phyloP scores from a whole-genome alignment of 2,329 filamentous ascomycete species.

The Sarocladium brachiariae region DNA sequence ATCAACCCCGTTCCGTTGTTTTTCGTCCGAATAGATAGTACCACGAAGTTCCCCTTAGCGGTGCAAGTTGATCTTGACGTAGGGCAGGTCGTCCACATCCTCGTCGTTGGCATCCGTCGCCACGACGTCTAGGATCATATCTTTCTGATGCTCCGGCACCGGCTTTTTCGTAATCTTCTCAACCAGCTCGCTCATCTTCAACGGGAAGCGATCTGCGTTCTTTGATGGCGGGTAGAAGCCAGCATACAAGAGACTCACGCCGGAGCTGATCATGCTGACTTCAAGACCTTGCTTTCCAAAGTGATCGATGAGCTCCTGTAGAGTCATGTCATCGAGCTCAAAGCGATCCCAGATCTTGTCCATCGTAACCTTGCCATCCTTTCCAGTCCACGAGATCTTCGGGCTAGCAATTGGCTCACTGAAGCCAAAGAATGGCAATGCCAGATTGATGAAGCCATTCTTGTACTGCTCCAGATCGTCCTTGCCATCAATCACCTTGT shows the following conservation, averaged over 20 bases:
- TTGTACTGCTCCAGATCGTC: conserved; percentile 97
- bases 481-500: conserved; percentile 96
- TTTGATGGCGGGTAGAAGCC: conserved; percentile 77
- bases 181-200: conserved; percentile 85
- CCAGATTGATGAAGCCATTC: conserved; percentile 96
- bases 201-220: conserved; percentile 71
- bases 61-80: conserved; percentile 77
- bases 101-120: conserved; percentile 83
- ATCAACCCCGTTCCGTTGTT: background rate
- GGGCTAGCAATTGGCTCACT: conserved; percentile 92
- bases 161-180: conserved; percentile 87
- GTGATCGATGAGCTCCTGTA: conserved; percentile 74
- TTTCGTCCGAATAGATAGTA: background rate
- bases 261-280: conserved; percentile 94
- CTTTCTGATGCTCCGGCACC: conserved; percentile 85
- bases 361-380: conserved; percentile 70
- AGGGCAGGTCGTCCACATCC: conserved; percentile 95
- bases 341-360: conserved; percentile 99
- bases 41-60: background rate
- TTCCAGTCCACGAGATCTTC: conserved; percentile 82
- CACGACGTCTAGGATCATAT: conserved; percentile 94
- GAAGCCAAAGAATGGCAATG: conserved; percentile 96
- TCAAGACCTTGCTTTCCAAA: conserved; percentile 76
- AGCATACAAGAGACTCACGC: conserved; percentile 89
- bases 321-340: conserved; percentile 77